Base-by-base conservation (phyloP, 331 rosid genomes). In the Quercus lobata region DNA sequence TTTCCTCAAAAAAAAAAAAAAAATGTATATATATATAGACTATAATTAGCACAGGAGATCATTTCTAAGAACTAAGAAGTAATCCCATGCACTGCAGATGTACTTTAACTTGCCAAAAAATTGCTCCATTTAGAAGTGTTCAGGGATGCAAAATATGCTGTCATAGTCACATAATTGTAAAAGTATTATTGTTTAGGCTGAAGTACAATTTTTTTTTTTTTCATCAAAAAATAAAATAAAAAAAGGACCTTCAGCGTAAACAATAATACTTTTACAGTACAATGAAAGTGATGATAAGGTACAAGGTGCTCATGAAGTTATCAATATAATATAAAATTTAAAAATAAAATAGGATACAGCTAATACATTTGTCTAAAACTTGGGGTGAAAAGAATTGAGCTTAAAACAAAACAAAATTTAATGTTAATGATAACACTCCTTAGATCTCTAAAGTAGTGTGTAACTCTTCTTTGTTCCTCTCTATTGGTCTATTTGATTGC, bases 381-480 rank as follows among this genome's bases (percentile, higher is more conserved):
- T 80, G 5, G 57, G 84, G 82, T 78, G 76, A 81, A 80, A 88
- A 84, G 55, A 85, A 74, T 83, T 80, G 89, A 87, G 74, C 91
- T 83, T 72, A 83, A 82, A 83, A 82, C 35, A 78, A 75, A 81
- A 78, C 55, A 81, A 75, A 66, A 82, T 58, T 57, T 35, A 14
- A 10, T n/a, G 75, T 16, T 35, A 74, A 77, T 22, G 27, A 16
- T 22, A 76, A 17, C 15, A 19, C 29, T 52, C n/a, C 69, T 61
- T n/a, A 52, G 57, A 57, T 29, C 73, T 25, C 41, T 27, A 21
- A 35, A 27, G 74, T 57, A 53, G 52, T 57, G n/a, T 53, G 75
- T 72, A 52, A 22, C 68, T 54, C 29, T 41, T 72, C 55, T 46
- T n/a, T 54, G 54, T 53, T 69, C 72, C 72, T 63, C 78, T 52